Evolutionary conservation across 768 basidiomycete genomes (phyloP), one percentile per base, ranked within the genome.

Genomic region (Tephrocybe sp.): DNA sequence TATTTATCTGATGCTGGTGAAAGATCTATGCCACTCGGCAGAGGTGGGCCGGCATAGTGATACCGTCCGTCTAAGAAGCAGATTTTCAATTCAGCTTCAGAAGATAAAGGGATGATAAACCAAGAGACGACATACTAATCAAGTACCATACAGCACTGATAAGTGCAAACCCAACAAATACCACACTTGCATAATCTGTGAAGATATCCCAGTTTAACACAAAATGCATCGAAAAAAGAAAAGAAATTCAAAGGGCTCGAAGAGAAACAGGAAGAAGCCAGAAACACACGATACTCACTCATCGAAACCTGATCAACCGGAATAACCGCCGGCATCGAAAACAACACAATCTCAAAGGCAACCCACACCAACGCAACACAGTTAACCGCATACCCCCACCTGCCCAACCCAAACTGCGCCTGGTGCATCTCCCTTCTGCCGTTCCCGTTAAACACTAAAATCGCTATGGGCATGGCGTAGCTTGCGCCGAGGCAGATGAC

Each of bases 401-500:
- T 65, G 0, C 80, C 83, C 7, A 82, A 61, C 23, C 56, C 62
- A 56, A 75, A 85, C 6, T 78, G 77, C 3, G 84, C 80, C 46
- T 73, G 76, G 3, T 51, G 53, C 48, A 84, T 68, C 33, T 72
- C 68, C 40, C 58, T 65, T 3, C 84, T 71, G 0, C 75, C 71
- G 31, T 76, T 59, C 1, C 65, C 59, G 1, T 36, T 38, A 13
- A 57, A 51, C 5, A 86, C 65, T 9, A 74, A 77, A 39, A 84
- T 76, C 1, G 77, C 75, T 7, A 87, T 72, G 2, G 83, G 83
- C 70, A 86, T 75, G 1, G 78, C 77, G 53, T 84, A 83, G 42
- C 80, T 81, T n/a, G 80, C 76, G 2, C 80, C 80, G 10, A 85
- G 69, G 59, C 83, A 85, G 51, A 85, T 85, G 17, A 84, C 81